Percentiles rank a stretch among this genome's conserved stretches.
Conservation (phyloP, 306 rosid genomes). For the Glycine latifolia region DNA sequence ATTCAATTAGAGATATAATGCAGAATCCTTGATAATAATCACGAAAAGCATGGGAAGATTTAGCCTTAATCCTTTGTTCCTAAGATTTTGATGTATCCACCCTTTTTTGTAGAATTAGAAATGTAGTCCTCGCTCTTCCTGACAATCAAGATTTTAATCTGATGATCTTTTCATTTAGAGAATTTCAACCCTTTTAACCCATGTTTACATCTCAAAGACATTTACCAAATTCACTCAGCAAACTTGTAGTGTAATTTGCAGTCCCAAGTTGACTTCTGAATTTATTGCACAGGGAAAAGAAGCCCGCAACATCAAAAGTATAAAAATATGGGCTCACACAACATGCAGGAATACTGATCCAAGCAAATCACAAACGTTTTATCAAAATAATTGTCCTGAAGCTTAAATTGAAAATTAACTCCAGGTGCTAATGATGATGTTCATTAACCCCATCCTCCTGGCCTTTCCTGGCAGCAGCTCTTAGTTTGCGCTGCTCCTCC, state of each 20-base stretch:
- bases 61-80: no score
- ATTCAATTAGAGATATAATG: no score
- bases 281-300: constrained; percentile 61
- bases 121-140: no score
- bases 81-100: no score
- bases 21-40: no score
- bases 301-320: constrained; percentile 44
- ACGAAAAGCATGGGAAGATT: no score
- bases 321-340: constrained; percentile 53
- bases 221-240: constrained; percentile 36
- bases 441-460: constrained; percentile 60
- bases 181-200: no score
- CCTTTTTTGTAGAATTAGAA: no score
- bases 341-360: constrained; percentile 48
- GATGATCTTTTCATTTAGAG: no score
- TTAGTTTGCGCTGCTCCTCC: constrained; percentile 95
- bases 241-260: constrained; percentile 38
- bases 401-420: constrained; percentile 44
- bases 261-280: constrained; percentile 41
- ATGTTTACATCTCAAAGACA: constrained; percentile 30
- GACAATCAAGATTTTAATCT: no score
- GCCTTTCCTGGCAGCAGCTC: constrained; percentile 76
- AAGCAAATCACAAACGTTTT: constrained; percentile 51
- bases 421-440: constrained; percentile 65
- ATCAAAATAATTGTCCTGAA: constrained; percentile 53